Percentiles rank a stretch among this genome's conserved stretches.
Evolutionary conservation across 2,329 filamentous ascomycete species (phyloP).

Genomic region (Fusarium agapanthi): DNA sequence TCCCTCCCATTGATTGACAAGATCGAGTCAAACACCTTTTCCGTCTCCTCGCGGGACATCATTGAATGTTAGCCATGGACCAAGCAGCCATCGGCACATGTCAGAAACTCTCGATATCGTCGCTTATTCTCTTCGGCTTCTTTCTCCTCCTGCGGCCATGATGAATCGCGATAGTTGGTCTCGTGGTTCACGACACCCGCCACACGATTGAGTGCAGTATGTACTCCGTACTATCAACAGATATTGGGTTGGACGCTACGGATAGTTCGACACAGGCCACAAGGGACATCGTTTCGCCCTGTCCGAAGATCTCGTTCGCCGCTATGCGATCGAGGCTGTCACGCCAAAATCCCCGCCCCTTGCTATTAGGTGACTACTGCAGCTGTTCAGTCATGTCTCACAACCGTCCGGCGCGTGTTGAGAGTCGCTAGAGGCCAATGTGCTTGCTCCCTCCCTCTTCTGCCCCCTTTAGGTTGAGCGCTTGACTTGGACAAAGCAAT

Average conservation of each 20-base stretch:
- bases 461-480: not conserved
- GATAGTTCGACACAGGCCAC: conserved; percentile 3
- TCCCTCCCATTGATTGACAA: conserved; percentile 4
- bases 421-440: not conserved
- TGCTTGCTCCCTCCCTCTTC: conserved; percentile 2
- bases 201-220: conserved; percentile 5
- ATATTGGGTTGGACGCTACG: conserved; percentile 5
- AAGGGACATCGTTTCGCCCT: conserved; percentile 22
- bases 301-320: conserved; percentile 31
- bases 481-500: conserved; percentile 18
- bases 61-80: not conserved
- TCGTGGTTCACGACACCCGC: conserved; percentile 19
- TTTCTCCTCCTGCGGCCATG: not conserved
- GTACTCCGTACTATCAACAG: not conserved
- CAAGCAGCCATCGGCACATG: conserved; percentile 6
- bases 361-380: conserved; percentile 2
- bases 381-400: conserved; percentile 21
- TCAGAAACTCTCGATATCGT: not conserved
- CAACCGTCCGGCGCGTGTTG: not conserved
- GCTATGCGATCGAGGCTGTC: conserved; percentile 31
- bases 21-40: conserved; percentile 27
- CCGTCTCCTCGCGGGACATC: conserved; percentile 16
- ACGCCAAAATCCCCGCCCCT: conserved; percentile 24
- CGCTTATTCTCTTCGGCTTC: not conserved
- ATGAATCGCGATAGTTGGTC: not conserved